Evolutionary conservation across 2,329 filamentous ascomycete genomes (phyloP).

Genomic region (Mariannaea sp.): DNA sequence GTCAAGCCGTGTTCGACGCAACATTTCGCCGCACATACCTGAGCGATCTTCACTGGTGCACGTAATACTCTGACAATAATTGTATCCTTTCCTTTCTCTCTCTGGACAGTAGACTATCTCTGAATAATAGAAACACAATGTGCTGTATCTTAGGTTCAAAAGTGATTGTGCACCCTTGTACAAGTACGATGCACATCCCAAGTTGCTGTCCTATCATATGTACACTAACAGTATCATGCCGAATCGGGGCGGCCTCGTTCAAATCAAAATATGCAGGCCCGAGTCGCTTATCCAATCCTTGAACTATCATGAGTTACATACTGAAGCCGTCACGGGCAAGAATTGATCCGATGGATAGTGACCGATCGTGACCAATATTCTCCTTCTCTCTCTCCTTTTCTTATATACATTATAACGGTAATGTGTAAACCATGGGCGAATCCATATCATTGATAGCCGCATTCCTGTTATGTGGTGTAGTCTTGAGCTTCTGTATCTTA

Average conservation of each 20-base stretch:
- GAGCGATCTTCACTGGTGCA: conserved; percentile 28
- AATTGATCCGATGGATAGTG: conserved; percentile 21
- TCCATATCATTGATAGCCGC: conserved; percentile 9
- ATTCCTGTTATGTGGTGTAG: conserved; percentile 2
- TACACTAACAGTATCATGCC: conserved; percentile 31
- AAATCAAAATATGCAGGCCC: conserved; percentile 8
- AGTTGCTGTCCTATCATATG: conserved; percentile 26
- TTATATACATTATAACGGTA: no score
- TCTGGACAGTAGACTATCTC: conserved; percentile 10
- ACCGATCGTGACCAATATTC: conserved; percentile 9
- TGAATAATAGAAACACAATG: conserved; percentile 13
- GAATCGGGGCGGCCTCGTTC: conserved; percentile 25
- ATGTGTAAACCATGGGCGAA: no score
- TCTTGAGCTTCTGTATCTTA: not conserved
- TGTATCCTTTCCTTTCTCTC: conserved; percentile 16
- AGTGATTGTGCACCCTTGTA: conserved; percentile 5
- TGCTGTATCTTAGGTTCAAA: conserved; percentile 32
- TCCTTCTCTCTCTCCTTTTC: no score
- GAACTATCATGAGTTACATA: conserved; percentile 13
- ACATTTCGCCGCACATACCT: conserved; percentile 18
- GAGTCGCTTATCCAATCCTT: conserved; percentile 14
- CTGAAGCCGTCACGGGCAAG: conserved; percentile 16
- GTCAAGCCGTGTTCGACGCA: conserved; percentile 6
- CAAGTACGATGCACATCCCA: conserved; percentile 22
- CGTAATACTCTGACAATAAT: conserved; percentile 16